These are phyloP conservation scores for Melanopsichium pennsylvanicum DNA, from an alignment of 1,284 basidiomycete species.

Conservation along the genomic window DNA sequence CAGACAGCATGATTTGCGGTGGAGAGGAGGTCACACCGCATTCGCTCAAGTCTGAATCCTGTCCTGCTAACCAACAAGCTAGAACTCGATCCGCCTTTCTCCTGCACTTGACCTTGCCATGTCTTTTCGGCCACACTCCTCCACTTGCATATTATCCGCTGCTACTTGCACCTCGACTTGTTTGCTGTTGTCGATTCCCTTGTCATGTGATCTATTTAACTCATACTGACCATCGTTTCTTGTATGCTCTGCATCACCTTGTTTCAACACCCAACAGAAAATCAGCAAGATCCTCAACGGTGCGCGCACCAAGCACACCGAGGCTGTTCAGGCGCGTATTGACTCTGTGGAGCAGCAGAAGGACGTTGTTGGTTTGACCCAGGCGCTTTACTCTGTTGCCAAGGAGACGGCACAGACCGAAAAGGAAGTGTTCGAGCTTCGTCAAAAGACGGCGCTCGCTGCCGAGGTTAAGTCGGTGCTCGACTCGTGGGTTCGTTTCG, in stretches of 20 bases:
- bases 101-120: too few species aligned
- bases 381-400: constrained; percentile 88
- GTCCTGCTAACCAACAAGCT: neutral
- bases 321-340: constrained; percentile 92
- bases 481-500: constrained; percentile 97
- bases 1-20: too few species aligned
- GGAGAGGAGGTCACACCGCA: too few species aligned
- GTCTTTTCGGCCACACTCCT: too few species aligned
- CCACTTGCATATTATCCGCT: too few species aligned
- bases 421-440: constrained; percentile 86
- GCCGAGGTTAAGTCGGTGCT: constrained; percentile 91
- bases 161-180: neutral
- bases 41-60: too few species aligned
- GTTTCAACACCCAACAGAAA: constrained; percentile 67
- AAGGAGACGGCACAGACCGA: constrained; percentile 96
- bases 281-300: constrained; percentile 83
- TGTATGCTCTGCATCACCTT: neutral
- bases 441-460: constrained; percentile 86
- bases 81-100: too few species aligned
- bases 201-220: neutral
- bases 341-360: constrained; percentile 89
- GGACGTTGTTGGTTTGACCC: constrained; percentile 88
- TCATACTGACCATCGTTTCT: neutral
- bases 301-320: constrained; percentile 87
- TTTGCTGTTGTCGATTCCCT: neutral